phyloP scores from a whole-genome alignment of 2,329 filamentous ascomycete genomes.

The Sporothrix dimorphospora region DNA sequence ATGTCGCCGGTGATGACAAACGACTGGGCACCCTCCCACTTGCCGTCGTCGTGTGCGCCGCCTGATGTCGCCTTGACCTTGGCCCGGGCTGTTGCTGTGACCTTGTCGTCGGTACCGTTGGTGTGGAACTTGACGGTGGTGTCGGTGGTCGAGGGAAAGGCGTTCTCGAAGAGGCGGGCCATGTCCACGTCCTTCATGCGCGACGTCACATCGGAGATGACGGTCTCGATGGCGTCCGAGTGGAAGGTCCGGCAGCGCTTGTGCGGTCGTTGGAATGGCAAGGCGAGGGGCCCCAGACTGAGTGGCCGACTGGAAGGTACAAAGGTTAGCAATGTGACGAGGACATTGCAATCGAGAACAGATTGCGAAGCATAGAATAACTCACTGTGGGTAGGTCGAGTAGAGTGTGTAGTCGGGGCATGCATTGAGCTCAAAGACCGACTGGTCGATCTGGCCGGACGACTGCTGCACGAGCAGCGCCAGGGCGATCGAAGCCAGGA shows the following conservation, averaged over 20 bases:
- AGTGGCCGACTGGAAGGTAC: slow-evolving; percentile 66
- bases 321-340: background rate
- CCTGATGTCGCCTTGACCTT: slow-evolving; percentile 30
- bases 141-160: slow-evolving; percentile 89
- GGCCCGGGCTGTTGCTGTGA: slow-evolving; percentile 42
- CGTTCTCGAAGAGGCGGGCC: slow-evolving; percentile 90
- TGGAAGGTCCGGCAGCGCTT: slow-evolving; percentile 84
- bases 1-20: slow-evolving; percentile 94
- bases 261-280: slow-evolving; percentile 86
- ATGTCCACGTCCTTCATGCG: slow-evolving; percentile 84
- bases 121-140: slow-evolving; percentile 89
- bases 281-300: slow-evolving; percentile 74
- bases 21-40: slow-evolving; percentile 84
- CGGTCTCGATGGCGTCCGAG: slow-evolving; percentile 82
- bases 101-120: slow-evolving; percentile 51
- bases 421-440: slow-evolving; percentile 45
- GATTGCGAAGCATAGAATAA: slow-evolving; percentile 23
- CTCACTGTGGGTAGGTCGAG: slow-evolving; percentile 61
- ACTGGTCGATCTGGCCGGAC: slow-evolving; percentile 23
- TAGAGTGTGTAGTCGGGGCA: slow-evolving; percentile 69
- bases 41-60: slow-evolving; percentile 53
- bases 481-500: slow-evolving; percentile 27
- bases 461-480: slow-evolving; percentile 28
- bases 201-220: slow-evolving; percentile 80
- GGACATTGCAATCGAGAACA: background rate